Conservation (phyloP, 306 rosid species). For the Lathyrus tuberosus region DNA sequence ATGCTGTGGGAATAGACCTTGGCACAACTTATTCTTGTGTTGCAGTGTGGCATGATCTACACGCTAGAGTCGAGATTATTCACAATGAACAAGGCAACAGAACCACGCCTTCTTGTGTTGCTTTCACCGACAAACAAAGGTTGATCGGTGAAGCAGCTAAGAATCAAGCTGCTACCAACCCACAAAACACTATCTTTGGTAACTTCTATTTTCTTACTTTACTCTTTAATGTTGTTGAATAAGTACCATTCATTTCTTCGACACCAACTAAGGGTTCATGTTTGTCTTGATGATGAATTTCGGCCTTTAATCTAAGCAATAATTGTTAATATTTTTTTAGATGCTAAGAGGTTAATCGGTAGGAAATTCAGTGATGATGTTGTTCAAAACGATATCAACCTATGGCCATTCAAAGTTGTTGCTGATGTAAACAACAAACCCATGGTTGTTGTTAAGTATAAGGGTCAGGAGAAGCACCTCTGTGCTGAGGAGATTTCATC, state of each 20-base stretch:
- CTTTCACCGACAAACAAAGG: too few species aligned
- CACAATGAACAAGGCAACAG: background rate
- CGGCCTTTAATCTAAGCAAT: too few species aligned
- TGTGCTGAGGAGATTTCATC: background rate
- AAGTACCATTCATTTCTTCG: too few species aligned
- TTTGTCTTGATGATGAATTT: too few species aligned
- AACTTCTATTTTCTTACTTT: too few species aligned
- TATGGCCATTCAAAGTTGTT: background rate
- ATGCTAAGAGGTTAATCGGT: background rate
- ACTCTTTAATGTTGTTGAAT: too few species aligned
- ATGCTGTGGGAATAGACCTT: background rate
- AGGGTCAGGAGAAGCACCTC: background rate
- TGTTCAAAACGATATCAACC: background rate
- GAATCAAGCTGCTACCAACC: background rate
- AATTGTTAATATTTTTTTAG: too few species aligned
- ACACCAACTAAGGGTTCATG: too few species aligned
- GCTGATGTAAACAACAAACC: background rate
- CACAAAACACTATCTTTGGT: background rate
- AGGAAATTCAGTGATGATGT: background rate
- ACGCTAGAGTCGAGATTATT: background rate
- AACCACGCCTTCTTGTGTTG: background rate
- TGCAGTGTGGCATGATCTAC: background rate
- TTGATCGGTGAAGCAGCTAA: background rate
- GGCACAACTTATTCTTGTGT: background rate
- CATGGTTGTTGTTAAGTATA: background rate